Conservation (phyloP, 2,329 filamentous ascomycete species). For the Chaetothyriales sp. region DNA sequence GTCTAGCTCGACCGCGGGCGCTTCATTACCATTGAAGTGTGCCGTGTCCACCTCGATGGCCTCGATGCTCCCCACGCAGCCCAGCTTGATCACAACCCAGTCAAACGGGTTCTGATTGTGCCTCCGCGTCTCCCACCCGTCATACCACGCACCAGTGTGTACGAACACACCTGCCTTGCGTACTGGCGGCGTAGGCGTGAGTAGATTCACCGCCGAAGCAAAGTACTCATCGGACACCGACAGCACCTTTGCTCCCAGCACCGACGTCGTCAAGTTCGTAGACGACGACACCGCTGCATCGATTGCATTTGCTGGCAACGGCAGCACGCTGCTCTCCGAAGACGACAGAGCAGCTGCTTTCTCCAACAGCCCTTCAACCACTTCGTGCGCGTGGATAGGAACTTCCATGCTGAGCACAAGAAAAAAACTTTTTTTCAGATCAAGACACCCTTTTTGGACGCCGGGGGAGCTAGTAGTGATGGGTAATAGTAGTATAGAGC, state of each 20-base stretch:
- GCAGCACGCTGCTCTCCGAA: conserved; percentile 8
- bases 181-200: conserved; percentile 42
- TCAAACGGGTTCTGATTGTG: conserved; percentile 46
- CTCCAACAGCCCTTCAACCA: too few relatives aligned
- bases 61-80: conserved; percentile 23
- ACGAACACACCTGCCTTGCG: conserved; percentile 45
- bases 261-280: conserved; percentile 33
- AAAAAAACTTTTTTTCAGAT: too few relatives aligned
- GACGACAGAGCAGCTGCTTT: neutral
- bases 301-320: conserved; percentile 36
- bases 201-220: conserved; percentile 45
- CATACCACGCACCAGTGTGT: conserved; percentile 50
- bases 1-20: conserved; percentile 29
- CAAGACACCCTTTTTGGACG: too few relatives aligned
- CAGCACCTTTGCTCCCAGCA: conserved; percentile 41
- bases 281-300: conserved; percentile 42
- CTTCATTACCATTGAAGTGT: conserved; percentile 34
- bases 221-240: conserved; percentile 50
- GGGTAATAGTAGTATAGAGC: too few relatives aligned
- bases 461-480: too few relatives aligned
- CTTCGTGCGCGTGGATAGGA: too few relatives aligned
- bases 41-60: conserved; percentile 34
- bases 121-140: conserved; percentile 50
- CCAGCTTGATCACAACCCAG: conserved; percentile 45
- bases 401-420: too few relatives aligned